These are phyloP conservation scores for Sicyos edulis DNA, from an alignment of 306 rosid species.

Conservation along the genomic window DNA sequence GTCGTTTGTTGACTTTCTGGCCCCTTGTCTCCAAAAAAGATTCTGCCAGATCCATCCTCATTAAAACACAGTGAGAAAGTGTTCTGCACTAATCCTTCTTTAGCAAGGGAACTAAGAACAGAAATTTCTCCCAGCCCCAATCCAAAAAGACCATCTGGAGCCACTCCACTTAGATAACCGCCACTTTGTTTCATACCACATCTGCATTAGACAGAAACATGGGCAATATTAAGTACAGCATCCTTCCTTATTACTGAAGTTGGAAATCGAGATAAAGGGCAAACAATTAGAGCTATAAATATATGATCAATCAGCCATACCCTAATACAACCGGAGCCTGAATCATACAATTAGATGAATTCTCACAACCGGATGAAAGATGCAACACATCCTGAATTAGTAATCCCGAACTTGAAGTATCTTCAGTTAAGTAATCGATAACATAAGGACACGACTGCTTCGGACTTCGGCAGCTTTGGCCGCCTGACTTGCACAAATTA, in stretches of 20 bases:
- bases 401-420: slow-evolving; percentile 86
- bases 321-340: slow-evolving; percentile 74
- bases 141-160: slow-evolving; percentile 93
- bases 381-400: slow-evolving; percentile 81
- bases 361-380: slow-evolving; percentile 48
- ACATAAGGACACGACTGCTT: slow-evolving; percentile 70
- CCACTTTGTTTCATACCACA: slow-evolving; percentile 99
- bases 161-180: slow-evolving; percentile 77
- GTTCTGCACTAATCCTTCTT: slow-evolving; percentile 60
- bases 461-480: slow-evolving; percentile 57
- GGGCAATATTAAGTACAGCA: neutral
- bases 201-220: slow-evolving; percentile 36
- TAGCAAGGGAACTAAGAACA: slow-evolving; percentile 75
- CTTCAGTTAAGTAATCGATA: slow-evolving; percentile 51
- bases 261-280: neutral
- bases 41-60: slow-evolving; percentile 70
- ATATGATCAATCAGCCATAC: slow-evolving; percentile 35
- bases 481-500: slow-evolving; percentile 55
- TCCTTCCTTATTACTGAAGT: neutral
- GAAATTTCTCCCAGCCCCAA: slow-evolving; percentile 83
- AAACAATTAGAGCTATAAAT: slow-evolving; percentile 16
- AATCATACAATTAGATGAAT: slow-evolving; percentile 43
- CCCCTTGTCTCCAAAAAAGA: slow-evolving; percentile 85
- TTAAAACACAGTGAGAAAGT: slow-evolving; percentile 79
- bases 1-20: slow-evolving; percentile 61